Base-by-base conservation (phyloP, 2,329 filamentous ascomycete genomes). In the Leptodontidium sp. region DNA sequence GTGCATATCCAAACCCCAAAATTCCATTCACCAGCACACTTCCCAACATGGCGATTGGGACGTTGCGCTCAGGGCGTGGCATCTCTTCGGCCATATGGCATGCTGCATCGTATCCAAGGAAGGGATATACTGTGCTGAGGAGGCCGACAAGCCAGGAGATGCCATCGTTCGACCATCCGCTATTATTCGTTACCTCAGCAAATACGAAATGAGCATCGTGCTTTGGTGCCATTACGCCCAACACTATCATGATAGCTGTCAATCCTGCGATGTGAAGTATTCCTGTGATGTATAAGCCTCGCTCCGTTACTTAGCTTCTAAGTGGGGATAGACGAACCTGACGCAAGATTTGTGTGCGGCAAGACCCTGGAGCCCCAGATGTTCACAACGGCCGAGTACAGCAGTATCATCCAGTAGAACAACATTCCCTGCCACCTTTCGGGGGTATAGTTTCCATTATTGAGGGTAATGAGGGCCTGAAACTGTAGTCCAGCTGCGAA, bases 21-120 rank as follows among this genome's bases (percentile, higher is more conserved):
- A 85, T 61, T 0, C 83, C 83, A 61, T 85, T 85, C 47, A 83
- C 74, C 0, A 78, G 63, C 1, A 85, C 78, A 5, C 81, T 80
- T 53, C 83, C 81, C 0, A 84, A 71, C 70, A 84, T 83, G 1
- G 82, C 82, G 1, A 79, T 74, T 0, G 82, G 82, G 0, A 79
- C 80, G 53, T 84, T 81, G 6, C 77, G 70, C 1, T 78, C 69
- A 0, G 82, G 82, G 2, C 74, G 74, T 0, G 82, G 82, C 80
- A 84, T 84, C 69, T 84, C 83, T 69, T 84, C 82, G 7, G 81
- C 81, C 77, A 84, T 79, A 64, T 85, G 83, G 4, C 83, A 73
- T 5, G 81, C 80, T 7, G 80, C 82, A 66, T 84, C 83, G 67
- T 83, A 85, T 62, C 82, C 81, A 55, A 80, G 17, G 80, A 80